Base-by-base conservation (phyloP, 2,329 filamentous ascomycete genomes). In the Aspergillus felis region DNA sequence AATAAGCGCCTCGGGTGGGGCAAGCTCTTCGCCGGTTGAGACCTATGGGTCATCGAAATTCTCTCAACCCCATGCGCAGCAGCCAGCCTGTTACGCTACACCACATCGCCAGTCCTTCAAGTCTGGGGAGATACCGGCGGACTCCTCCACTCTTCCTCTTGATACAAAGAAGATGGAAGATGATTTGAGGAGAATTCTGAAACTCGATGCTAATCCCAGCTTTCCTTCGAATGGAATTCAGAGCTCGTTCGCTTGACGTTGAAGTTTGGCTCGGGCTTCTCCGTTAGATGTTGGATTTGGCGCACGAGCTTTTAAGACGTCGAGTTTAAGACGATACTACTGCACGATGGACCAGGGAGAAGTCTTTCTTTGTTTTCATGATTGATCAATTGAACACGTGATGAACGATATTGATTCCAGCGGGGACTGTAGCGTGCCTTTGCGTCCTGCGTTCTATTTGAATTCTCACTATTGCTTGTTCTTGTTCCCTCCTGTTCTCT, bases 101-200 rank as follows among this genome's bases (percentile, higher is more conserved):
- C 57, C 57, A 53, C 62, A 60, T 25, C 64, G 62, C 32, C 68
- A 64, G 50, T 60, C 62, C 12, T 58, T 62, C 48, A 57, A 65
- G 54, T 65, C 68, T 24, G 67, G 63, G 46, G 28, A 54, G 7
- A 50, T 66, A 53, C 55, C 66, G 3, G 55, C 61, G 3, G 67
- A 57, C 55, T 55, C 68, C 10, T 60, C 68, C n/a, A 62, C 68
- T 8, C 66, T 68, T 47, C 63, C 70, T 27, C 50, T 70, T 27
- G 77, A 78, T 58, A 76, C 75, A 4, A 76, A 76, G 62, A 71
- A 75, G 54, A 77, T 80, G 65, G 78, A 80, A 62, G 78, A 80
- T 66, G 77, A 80, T 66, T 64, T 81, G 54, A 74, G 78, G 29
- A 71, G 77, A 29, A 77, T 80, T 32, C 61, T 81, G 66, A 80